phyloP scores from a whole-genome alignment of 352 stramenopile species.

The Pythium phragmiticola region DNA sequence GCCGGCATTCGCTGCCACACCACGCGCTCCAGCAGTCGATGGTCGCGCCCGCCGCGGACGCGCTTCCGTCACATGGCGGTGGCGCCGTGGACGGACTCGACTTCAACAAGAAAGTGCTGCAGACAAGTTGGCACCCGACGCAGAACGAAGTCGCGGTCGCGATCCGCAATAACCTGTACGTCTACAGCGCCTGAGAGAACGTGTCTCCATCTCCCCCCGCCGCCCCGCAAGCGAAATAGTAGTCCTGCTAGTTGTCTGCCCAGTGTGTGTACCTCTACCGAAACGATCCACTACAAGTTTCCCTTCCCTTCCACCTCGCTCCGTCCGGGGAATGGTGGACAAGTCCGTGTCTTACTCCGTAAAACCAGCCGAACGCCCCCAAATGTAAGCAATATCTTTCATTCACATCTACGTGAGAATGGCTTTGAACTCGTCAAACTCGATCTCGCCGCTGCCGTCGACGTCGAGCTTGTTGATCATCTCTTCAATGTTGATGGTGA shows the following conservation, averaged over 20 bases:
- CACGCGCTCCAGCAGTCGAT: constrained; percentile 65
- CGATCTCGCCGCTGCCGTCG: constrained; percentile 93
- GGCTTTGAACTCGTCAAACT: constrained; percentile 96
- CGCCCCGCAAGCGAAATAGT: not conserved
- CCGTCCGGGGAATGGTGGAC: too few species aligned
- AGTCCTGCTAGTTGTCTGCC: constrained; percentile 2
- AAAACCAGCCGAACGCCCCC: too few species aligned
- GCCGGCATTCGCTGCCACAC: constrained; percentile 72
- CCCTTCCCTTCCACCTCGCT: too few species aligned
- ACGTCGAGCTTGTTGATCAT: constrained; percentile 97
- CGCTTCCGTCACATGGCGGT: not conserved
- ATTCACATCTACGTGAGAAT: constrained; percentile 58
- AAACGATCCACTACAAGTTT: not conserved
- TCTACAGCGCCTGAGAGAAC: constrained; percentile 46
- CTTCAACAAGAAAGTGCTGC: constrained; percentile 85
- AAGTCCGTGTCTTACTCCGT: too few species aligned
- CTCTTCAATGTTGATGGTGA: constrained; percentile 97
- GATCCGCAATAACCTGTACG: constrained; percentile 83
- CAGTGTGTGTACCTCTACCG: constrained; percentile 16
- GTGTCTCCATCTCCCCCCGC: too few species aligned
- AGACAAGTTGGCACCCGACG: constrained; percentile 83
- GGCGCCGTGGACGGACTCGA: constrained; percentile 48
- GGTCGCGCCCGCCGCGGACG: constrained; percentile 28
- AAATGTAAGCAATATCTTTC: not conserved
- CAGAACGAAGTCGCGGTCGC: constrained; percentile 77